Percentiles rank a stretch among this genome's conserved stretches.
These are phyloP conservation scores for Nannizzia gypsea DNA, from an alignment of 2,329 filamentous ascomycete species.

Conservation along the genomic window DNA sequence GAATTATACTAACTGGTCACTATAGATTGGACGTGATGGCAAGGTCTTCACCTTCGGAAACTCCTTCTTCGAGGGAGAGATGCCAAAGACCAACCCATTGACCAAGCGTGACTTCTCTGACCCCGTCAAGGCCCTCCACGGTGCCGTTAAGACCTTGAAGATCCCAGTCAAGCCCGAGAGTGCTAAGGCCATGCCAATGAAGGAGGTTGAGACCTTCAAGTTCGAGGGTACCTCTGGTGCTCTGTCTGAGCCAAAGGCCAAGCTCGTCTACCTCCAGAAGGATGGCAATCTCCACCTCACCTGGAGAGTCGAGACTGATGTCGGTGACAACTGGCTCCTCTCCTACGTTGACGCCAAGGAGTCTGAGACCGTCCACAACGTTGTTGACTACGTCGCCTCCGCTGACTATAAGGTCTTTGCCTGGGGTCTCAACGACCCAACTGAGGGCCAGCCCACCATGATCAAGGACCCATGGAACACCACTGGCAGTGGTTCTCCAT, in stretches of 20 bases:
- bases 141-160: constrained; percentile 7
- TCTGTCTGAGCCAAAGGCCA: constrained; percentile 9
- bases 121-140: constrained; percentile 11
- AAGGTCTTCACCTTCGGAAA: constrained; percentile 13
- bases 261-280: constrained; percentile 11
- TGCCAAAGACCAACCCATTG: constrained; percentile 10
- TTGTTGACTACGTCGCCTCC: constrained; percentile 12
- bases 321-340: constrained; percentile 14
- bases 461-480: constrained; percentile 11
- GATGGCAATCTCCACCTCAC: constrained; percentile 11
- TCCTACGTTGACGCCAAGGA: constrained; percentile 13
- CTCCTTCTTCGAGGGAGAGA: constrained; percentile 10
- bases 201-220: constrained; percentile 9
- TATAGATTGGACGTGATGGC: constrained; percentile 11
- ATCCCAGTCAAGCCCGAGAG: constrained; percentile 10
- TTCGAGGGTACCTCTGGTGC: constrained; percentile 13
- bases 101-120: constrained; percentile 9
- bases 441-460: constrained; percentile 8
- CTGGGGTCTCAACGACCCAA: constrained; percentile 13
- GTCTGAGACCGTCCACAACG: constrained; percentile 10
- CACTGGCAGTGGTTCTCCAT: constrained; percentile 3
- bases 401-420: constrained; percentile 11
- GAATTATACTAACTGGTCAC: no score
- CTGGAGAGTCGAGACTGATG: constrained; percentile 13
- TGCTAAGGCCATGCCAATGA: constrained; percentile 7